Conservation (phyloP, 352 stramenopile genomes). For the Phytophthora hybrid region DNA sequence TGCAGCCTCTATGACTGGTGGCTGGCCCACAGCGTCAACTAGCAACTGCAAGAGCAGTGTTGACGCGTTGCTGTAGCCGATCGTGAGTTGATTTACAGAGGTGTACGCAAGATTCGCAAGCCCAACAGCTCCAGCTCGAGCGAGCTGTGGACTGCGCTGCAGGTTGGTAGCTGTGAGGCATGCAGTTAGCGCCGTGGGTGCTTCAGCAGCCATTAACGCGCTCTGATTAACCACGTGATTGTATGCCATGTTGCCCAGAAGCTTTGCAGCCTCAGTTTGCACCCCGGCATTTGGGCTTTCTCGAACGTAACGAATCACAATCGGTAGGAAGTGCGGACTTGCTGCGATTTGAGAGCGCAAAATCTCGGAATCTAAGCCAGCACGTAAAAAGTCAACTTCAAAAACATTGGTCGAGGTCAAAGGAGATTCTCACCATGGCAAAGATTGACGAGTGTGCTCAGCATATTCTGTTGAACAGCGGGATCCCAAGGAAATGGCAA, state of each 20-base stretch:
- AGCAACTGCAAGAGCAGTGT: slow-evolving; percentile 69
- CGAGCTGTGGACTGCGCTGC: slow-evolving; percentile 40
- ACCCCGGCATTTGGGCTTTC: slow-evolving; percentile 50
- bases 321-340: slow-evolving; percentile 60
- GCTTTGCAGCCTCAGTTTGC: slow-evolving; percentile 63
- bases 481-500: slow-evolving; percentile 48
- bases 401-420: neutral
- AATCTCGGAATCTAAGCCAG: slow-evolving; percentile 68
- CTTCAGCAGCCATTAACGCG: slow-evolving; percentile 67
- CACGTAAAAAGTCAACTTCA: slow-evolving; percentile 1
- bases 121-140: slow-evolving; percentile 59
- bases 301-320: slow-evolving; percentile 58
- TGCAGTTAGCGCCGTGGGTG: slow-evolving; percentile 49
- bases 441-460: slow-evolving; percentile 76
- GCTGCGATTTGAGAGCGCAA: slow-evolving; percentile 77
- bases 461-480: slow-evolving; percentile 54
- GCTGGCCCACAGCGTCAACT: slow-evolving; percentile 57
- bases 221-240: slow-evolving; percentile 82
- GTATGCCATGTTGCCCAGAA: slow-evolving; percentile 72
- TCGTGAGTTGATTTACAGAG: slow-evolving; percentile 76
- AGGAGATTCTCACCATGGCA: slow-evolving; percentile 54
- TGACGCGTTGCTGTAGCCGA: slow-evolving; percentile 75
- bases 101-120: slow-evolving; percentile 75
- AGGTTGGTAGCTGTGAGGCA: slow-evolving; percentile 49
- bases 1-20: slow-evolving; percentile 55